These are phyloP conservation scores for Breviolum minutum DNA, from an alignment of 73 alveolate genomes.

Conservation along the genomic window DNA sequence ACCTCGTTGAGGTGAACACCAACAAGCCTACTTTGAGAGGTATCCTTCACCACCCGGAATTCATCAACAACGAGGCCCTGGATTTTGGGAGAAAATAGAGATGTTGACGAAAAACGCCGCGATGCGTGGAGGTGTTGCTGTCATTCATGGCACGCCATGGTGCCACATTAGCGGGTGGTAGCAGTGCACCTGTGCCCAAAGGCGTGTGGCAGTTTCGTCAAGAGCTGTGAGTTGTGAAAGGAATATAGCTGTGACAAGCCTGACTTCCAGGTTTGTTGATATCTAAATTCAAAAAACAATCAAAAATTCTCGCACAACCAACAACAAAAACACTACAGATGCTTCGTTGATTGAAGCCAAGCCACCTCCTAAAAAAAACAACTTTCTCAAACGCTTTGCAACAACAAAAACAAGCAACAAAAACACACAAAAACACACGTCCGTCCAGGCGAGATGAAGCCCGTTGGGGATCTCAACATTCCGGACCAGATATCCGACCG, in stretches of 20 bases:
- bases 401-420: too few species aligned
- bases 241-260: too few species aligned
- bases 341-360: too few species aligned
- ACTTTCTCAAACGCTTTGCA: background rate
- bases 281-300: too few species aligned
- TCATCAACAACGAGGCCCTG: constrained; percentile 74
- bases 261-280: too few species aligned
- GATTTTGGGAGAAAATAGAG: background rate
- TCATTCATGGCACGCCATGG: constrained; percentile 91
- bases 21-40: constrained; percentile 66
- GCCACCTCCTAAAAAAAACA: background rate
- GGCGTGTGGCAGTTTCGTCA: background rate
- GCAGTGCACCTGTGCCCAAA: constrained; percentile 25
- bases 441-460: constrained; percentile 40
- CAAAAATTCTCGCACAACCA: too few species aligned
- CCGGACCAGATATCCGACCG: too few species aligned
- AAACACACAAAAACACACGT: too few species aligned
- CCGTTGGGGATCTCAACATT: background rate
- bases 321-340: too few species aligned
- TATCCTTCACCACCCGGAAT: constrained; percentile 73
- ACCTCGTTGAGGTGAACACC: constrained; percentile 37
- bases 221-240: too few species aligned
- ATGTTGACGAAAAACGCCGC: background rate
- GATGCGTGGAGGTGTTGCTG: constrained; percentile 17
- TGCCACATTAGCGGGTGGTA: constrained; percentile 73